These are phyloP conservation scores for Verticillium nubilum DNA, from an alignment of 2,329 filamentous ascomycete species.

Conservation along the genomic window DNA sequence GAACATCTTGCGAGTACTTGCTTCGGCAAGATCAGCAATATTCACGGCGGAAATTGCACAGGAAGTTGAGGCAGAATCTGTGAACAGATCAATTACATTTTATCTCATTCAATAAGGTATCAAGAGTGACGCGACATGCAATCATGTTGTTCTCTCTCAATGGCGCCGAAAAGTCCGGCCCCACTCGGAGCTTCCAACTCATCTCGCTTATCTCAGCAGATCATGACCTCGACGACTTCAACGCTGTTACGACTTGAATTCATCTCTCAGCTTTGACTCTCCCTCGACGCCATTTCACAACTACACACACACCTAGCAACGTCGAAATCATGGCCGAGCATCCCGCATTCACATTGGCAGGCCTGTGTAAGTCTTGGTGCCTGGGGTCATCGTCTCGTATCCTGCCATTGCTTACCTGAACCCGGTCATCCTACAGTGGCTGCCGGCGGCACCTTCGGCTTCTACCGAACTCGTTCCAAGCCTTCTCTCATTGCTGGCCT, in stretches of 20 bases:
- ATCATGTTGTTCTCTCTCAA: too few species aligned
- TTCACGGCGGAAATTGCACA: too few species aligned
- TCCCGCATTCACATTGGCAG: constrained; percentile 33
- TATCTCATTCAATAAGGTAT: too few species aligned
- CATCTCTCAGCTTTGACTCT: neutral
- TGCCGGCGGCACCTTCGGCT: constrained; percentile 25
- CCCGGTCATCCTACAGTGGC: constrained; percentile 18
- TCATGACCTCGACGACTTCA: neutral
- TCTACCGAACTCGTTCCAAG: constrained; percentile 20
- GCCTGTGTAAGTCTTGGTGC: constrained; percentile 23
- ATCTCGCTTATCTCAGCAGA: neutral
- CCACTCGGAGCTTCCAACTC: constrained; percentile 9
- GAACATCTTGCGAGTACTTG: too few species aligned
- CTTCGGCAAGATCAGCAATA: too few species aligned
- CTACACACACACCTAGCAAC: neutral
- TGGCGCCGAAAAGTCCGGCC: constrained; percentile 8
- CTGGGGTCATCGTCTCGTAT: neutral
- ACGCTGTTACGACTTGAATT: neutral
- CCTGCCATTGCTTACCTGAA: neutral
- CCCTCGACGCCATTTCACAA: neutral
- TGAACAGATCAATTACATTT: too few species aligned
- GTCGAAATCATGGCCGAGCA: constrained; percentile 28
- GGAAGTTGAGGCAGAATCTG: too few species aligned
- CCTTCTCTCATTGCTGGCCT: constrained; percentile 26
- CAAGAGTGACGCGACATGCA: too few species aligned